phyloP scores from a whole-genome alignment of 495 filamentous ascomycete genomes.

The Penicillium nucicola region DNA sequence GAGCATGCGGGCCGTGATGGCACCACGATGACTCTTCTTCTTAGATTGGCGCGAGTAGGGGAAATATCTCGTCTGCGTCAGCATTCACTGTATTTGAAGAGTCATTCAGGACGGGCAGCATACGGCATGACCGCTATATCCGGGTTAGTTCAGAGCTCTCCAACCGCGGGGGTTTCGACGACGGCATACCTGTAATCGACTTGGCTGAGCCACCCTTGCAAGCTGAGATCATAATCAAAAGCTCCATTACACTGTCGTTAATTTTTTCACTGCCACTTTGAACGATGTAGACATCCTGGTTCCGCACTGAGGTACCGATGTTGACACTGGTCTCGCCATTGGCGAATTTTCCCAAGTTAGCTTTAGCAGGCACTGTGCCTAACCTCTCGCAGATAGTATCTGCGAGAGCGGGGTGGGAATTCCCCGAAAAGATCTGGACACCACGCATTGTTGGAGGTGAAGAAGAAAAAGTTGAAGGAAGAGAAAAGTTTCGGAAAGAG shows the following conservation, averaged over 20 bases:
- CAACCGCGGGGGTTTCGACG: background rate
- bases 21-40: constrained; percentile 95
- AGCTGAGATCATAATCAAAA: constrained; percentile 97
- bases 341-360: constrained; percentile 66
- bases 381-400: constrained; percentile 71
- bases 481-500: constrained; percentile 7
- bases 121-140: constrained; percentile 81
- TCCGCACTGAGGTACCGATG: constrained; percentile 88
- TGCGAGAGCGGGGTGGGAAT: constrained; percentile 64
- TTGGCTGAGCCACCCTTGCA: constrained; percentile 97
- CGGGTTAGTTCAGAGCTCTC: constrained; percentile 20
- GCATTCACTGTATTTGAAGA: constrained; percentile 32
- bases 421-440: constrained; percentile 69
- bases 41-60: constrained; percentile 98
- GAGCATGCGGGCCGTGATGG: constrained; percentile 95
- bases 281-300: constrained; percentile 98
- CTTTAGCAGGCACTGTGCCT: constrained; percentile 62
- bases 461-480: constrained; percentile 14
- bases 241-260: constrained; percentile 98
- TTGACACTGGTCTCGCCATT: constrained; percentile 97
- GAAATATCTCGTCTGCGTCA: constrained; percentile 69
- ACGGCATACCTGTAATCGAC: constrained; percentile 83
- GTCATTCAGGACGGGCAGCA: constrained; percentile 39
- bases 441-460: constrained; percentile 51
- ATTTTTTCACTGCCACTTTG: constrained; percentile 96